Evolutionary conservation across 805 yeast species (phyloP).

Genomic region (Candida stauntonica): DNA sequence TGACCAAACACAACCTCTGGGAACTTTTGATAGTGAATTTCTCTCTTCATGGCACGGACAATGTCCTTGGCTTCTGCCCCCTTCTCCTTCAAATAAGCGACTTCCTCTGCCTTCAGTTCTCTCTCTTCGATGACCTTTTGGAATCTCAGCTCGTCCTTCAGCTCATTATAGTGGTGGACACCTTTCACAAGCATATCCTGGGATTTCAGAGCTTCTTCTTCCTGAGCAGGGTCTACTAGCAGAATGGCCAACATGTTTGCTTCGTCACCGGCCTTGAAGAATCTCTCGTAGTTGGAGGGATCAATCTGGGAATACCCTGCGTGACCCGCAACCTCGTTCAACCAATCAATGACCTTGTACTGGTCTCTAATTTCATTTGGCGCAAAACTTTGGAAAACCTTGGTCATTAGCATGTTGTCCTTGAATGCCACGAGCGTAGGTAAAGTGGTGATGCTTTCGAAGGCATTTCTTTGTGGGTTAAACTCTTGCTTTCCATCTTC

Average conservation of each 20-base stretch:
- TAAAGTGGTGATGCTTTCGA: slow-evolving; percentile 50
- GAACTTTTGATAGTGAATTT: slow-evolving; percentile 42
- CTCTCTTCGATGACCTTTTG: slow-evolving; percentile 35
- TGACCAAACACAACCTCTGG: slow-evolving; percentile 43
- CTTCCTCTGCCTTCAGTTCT: slow-evolving; percentile 38
- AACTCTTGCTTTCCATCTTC: slow-evolving; percentile 32
- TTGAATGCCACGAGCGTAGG: slow-evolving; percentile 63
- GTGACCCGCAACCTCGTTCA: slow-evolving; percentile 35
- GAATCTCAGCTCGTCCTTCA: slow-evolving; percentile 36
- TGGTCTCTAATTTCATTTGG: slow-evolving; percentile 58
- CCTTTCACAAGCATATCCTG: slow-evolving; percentile 22
- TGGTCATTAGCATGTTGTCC: slow-evolving; percentile 48
- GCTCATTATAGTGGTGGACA: slow-evolving; percentile 37
- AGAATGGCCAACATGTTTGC: slow-evolving; percentile 17
- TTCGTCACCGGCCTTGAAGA: slow-evolving; percentile 13
- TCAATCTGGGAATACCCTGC: slow-evolving; percentile 55
- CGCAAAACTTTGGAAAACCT: slow-evolving; percentile 55
- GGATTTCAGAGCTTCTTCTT: slow-evolving; percentile 23
- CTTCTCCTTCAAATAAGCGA: slow-evolving; percentile 39
- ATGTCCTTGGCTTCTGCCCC: slow-evolving; percentile 36
- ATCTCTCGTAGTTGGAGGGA: background rate
- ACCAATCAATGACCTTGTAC: slow-evolving; percentile 44
- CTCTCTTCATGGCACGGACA: slow-evolving; percentile 43
- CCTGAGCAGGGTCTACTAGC: slow-evolving; percentile 6
- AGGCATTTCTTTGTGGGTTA: slow-evolving; percentile 42